phyloP scores from a whole-genome alignment of 1,139 yeast species.

The Petasospora rhodanensis region DNA sequence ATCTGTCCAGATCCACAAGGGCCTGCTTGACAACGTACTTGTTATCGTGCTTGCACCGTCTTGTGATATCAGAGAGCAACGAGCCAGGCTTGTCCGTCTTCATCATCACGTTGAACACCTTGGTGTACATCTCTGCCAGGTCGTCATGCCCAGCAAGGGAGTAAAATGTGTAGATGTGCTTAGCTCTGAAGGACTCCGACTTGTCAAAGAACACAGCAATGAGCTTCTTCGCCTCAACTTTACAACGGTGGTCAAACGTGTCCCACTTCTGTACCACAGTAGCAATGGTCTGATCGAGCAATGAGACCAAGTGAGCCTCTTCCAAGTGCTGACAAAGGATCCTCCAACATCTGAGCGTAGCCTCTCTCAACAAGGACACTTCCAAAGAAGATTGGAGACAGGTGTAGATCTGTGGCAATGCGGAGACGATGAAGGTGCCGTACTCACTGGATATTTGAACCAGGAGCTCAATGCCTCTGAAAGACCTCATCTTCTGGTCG shows the following conservation, averaged over 20 bases:
- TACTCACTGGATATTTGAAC: conserved; percentile 43
- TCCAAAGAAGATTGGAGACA: conserved; percentile 81
- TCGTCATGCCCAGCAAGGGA: conserved; percentile 46
- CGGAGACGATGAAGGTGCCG: conserved; percentile 60
- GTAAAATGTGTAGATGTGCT: conserved; percentile 41
- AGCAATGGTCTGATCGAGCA: conserved; percentile 54
- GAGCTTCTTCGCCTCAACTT: conserved; percentile 26
- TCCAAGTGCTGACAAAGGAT: conserved; percentile 47
- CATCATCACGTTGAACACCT: conserved; percentile 26
- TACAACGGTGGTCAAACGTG: conserved; percentile 43
- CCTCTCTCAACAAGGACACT: conserved; percentile 52
- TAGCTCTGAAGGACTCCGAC: conserved; percentile 27
- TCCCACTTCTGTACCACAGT: conserved; percentile 63
- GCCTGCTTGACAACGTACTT: conserved; percentile 77
- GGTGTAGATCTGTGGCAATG: conserved; percentile 84
- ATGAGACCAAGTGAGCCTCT: conserved; percentile 47
- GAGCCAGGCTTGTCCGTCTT: conserved; percentile 30
- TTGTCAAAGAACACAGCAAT: conserved; percentile 27
- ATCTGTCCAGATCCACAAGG: conserved; percentile 54
- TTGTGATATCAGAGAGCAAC: conserved; percentile 45
- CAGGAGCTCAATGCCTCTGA: conserved; percentile 69
- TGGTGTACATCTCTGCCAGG: conserved; percentile 29
- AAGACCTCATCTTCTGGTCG: conserved; percentile 65
- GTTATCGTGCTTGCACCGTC: conserved; percentile 63
- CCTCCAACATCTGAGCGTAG: conserved; percentile 67